Percentiles rank a stretch among this genome's conserved stretches.
phyloP scores from a whole-genome alignment of 2,329 filamentous ascomycete genomes.

The Torrubiellomyces zombiae region DNA sequence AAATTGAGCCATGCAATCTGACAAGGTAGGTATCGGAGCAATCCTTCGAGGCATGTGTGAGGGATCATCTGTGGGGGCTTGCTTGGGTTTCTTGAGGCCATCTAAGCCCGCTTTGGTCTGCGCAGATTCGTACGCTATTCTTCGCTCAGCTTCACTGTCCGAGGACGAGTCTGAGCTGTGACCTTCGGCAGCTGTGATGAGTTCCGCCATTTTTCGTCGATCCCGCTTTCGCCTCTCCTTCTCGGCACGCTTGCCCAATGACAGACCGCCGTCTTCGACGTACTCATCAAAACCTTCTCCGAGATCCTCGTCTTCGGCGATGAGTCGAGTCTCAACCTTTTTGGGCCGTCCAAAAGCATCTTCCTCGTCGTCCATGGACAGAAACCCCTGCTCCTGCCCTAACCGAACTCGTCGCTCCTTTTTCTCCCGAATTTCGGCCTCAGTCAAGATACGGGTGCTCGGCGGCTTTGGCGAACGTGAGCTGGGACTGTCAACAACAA shows the following conservation, averaged over 20 bases:
- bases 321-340: slow-evolving; percentile 55
- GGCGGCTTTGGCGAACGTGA: slow-evolving; percentile 12
- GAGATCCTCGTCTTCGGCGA: slow-evolving; percentile 78
- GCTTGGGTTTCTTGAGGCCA: slow-evolving; percentile 34
- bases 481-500: slow-evolving; percentile 39
- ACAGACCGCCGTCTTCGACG: slow-evolving; percentile 67
- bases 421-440: slow-evolving; percentile 76
- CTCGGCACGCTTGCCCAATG: slow-evolving; percentile 65
- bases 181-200: slow-evolving; percentile 67
- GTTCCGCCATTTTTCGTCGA: slow-evolving; percentile 62
- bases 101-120: slow-evolving; percentile 83
- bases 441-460: slow-evolving; percentile 50
- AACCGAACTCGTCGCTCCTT: slow-evolving; percentile 76
- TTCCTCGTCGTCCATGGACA: slow-evolving; percentile 44
- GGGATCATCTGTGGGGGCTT: slow-evolving; percentile 18
- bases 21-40: slow-evolving; percentile 58
- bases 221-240: slow-evolving; percentile 49
- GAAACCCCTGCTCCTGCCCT: slow-evolving; percentile 51
- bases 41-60: slow-evolving; percentile 54
- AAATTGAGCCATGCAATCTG: slow-evolving; percentile 47
- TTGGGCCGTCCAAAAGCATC: slow-evolving; percentile 27
- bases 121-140: slow-evolving; percentile 71
- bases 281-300: slow-evolving; percentile 89
- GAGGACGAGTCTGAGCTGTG: slow-evolving; percentile 43
- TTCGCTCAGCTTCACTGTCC: slow-evolving; percentile 55